Percentiles rank a stretch among this genome's conserved stretches.
Evolutionary conservation across 176 grass and related monocot species (phyloP).

Genomic region (Phoenix dactylifera): DNA sequence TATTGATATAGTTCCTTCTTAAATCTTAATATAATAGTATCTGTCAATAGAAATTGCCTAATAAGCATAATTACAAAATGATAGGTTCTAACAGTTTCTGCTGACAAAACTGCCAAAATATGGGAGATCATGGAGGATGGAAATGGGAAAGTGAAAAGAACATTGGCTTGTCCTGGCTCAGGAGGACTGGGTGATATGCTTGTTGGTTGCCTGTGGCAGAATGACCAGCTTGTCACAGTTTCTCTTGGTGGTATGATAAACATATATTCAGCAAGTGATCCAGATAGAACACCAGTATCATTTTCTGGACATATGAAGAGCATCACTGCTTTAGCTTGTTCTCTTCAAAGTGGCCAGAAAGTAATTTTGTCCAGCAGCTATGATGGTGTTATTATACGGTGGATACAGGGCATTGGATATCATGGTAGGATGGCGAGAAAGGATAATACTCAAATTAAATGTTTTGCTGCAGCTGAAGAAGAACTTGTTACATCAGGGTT

Average conservation of each 20-base stretch:
- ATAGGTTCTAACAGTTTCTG: conserved; percentile 92
- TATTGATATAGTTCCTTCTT: no score
- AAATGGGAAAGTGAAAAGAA: conserved; percentile 67
- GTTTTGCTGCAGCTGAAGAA: conserved; percentile 65
- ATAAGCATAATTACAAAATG: no score
- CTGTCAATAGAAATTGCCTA: no score
- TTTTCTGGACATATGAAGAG: conserved; percentile 94
- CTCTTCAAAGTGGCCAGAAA: conserved; percentile 50
- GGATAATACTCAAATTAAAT: conserved; percentile 85
- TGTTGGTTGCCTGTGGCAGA: conserved; percentile 91
- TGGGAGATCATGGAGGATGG: conserved; percentile 87
- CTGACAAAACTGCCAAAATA: conserved; percentile 93
- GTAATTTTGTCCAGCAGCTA: conserved; percentile 77
- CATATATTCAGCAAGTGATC: conserved; percentile 57
- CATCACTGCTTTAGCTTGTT: conserved; percentile 49
- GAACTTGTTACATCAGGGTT: conserved; percentile 82
- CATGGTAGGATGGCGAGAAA: conserved; percentile 69
- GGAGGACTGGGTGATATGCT: conserved; percentile 97
- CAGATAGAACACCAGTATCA: conserved; percentile 55
- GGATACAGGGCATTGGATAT: conserved; percentile 78
- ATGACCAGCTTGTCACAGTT: conserved; percentile 76
- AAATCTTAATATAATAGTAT: no score
- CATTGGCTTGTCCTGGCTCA: conserved; percentile 51
- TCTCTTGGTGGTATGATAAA: conserved; percentile 92
- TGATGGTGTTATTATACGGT: conserved; percentile 82